Evolutionary conservation across 1,284 basidiomycete species (phyloP).

Genomic region (Rugosomyces carneus): DNA sequence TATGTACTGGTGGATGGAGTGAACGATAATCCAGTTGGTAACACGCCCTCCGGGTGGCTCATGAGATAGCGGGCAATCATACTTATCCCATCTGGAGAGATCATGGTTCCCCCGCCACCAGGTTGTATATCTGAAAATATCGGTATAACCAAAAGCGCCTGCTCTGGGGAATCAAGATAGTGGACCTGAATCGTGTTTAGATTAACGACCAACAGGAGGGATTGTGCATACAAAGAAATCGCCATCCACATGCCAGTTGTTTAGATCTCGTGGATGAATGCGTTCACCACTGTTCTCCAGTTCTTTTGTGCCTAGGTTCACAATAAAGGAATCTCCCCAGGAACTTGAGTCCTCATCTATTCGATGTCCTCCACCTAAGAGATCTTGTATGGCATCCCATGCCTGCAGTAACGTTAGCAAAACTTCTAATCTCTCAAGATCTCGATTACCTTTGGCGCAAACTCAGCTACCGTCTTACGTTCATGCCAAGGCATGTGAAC

Average conservation of each 20-base stretch:
- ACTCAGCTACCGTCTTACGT: conserved; percentile 37
- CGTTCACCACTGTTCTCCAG: conserved; percentile 27
- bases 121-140: conserved; percentile 49
- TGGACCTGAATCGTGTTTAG: conserved; percentile 33
- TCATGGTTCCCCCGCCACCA: conserved; percentile 50
- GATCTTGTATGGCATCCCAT: conserved; percentile 53
- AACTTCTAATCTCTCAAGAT: not conserved
- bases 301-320: conserved; percentile 47
- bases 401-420: conserved; percentile 27
- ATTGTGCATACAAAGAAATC: conserved; percentile 47
- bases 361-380: conserved; percentile 52
- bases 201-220: not conserved
- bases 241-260: conserved; percentile 62
- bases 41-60: conserved; percentile 48
- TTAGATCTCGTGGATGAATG: conserved; percentile 37
- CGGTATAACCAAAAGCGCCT: conserved; percentile 54
- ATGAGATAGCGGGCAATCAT: conserved; percentile 48
- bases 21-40: conserved; percentile 39
- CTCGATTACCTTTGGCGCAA: conserved; percentile 42
- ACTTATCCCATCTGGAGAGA: conserved; percentile 48
- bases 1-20: conserved; percentile 37
- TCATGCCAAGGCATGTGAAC: conserved; percentile 51
- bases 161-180: conserved; percentile 58
- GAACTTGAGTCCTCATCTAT: conserved; percentile 40
- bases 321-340: conserved; percentile 57